phyloP scores from a whole-genome alignment of 495 filamentous ascomycete species.

The Staphylotrichum longicolle region DNA sequence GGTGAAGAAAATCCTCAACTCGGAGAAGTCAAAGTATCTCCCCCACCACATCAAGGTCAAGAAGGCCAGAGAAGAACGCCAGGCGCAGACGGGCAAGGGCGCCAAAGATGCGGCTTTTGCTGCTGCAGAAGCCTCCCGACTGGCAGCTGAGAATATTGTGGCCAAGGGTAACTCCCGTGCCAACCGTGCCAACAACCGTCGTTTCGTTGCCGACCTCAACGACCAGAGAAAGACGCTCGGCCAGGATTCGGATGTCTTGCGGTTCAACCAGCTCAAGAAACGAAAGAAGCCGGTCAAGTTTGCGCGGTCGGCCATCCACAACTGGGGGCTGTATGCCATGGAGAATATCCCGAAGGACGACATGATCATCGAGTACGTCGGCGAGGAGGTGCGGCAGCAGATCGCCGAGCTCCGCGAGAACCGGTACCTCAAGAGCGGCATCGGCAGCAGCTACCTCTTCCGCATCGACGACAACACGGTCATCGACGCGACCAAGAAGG shows the following conservation, averaged over 20 bases:
- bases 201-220: constrained; percentile 89
- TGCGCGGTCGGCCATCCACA: constrained; percentile 95
- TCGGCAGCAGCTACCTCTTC: constrained; percentile 97
- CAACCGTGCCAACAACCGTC: constrained; percentile 91
- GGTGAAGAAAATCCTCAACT: constrained; percentile 87
- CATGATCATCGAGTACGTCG: constrained; percentile 99
- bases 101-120: constrained; percentile 63
- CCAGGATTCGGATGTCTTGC: constrained; percentile 81
- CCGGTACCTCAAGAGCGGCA: constrained; percentile 90
- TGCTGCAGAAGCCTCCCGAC: constrained; percentile 66
- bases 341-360: constrained; percentile 96
- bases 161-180: constrained; percentile 78
- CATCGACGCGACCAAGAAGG: constrained; percentile 96
- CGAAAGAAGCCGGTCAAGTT: constrained; percentile 99
- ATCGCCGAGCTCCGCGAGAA: constrained; percentile 93
- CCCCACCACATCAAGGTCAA: constrained; percentile 96
- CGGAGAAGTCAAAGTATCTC: constrained; percentile 96
- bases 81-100: constrained; percentile 72
- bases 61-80: constrained; percentile 80
- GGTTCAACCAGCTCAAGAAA: constrained; percentile 99
- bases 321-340: constrained; percentile 97
- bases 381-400: constrained; percentile 93
- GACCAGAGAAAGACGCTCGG: constrained; percentile 86
- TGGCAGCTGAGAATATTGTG: constrained; percentile 73
- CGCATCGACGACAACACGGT: constrained; percentile 97